These are phyloP conservation scores for Epichloe coenophiala DNA, from an alignment of 2,329 filamentous ascomycete genomes.

Conservation along the genomic window DNA sequence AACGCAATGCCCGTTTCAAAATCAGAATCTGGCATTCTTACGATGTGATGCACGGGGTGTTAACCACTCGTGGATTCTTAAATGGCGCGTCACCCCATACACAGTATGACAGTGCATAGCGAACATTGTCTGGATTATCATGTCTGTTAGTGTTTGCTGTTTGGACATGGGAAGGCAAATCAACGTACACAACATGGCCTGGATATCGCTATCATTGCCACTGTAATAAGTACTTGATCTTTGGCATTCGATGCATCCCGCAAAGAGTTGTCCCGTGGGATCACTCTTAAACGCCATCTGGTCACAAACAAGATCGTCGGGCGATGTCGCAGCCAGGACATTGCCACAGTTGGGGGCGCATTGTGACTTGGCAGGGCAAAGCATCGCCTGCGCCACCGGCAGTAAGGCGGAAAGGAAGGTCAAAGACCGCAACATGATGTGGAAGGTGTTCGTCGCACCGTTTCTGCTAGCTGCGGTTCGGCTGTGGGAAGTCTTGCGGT, in stretches of 20 bases:
- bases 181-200: conserved; percentile 41
- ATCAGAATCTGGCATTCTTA: conserved; percentile 12
- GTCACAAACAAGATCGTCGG: conserved; percentile 34
- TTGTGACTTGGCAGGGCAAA: conserved; percentile 33
- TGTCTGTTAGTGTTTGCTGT: not conserved
- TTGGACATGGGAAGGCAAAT: not conserved
- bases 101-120: conserved; percentile 42
- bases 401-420: conserved; percentile 3
- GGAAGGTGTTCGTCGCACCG: not conserved
- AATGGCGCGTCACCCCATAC: conserved; percentile 31
- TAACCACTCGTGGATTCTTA: conserved; percentile 24
- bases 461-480: too few relatives aligned
- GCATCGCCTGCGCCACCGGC: conserved; percentile 18
- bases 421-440: not conserved
- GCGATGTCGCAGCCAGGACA: conserved; percentile 30
- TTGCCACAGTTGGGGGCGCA: conserved; percentile 41
- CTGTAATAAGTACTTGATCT: conserved; percentile 33
- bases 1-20: conserved; percentile 7
- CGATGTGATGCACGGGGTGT: conserved; percentile 39
- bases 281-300: conserved; percentile 25
- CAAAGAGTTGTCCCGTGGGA: conserved; percentile 31
- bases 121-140: conserved; percentile 36
- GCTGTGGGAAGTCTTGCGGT: too few relatives aligned
- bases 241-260: conserved; percentile 39
- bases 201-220: conserved; percentile 35